These are phyloP conservation scores for Fusarium tjaetaba DNA, from an alignment of 2,329 filamentous ascomycete species.

Conservation along the genomic window DNA sequence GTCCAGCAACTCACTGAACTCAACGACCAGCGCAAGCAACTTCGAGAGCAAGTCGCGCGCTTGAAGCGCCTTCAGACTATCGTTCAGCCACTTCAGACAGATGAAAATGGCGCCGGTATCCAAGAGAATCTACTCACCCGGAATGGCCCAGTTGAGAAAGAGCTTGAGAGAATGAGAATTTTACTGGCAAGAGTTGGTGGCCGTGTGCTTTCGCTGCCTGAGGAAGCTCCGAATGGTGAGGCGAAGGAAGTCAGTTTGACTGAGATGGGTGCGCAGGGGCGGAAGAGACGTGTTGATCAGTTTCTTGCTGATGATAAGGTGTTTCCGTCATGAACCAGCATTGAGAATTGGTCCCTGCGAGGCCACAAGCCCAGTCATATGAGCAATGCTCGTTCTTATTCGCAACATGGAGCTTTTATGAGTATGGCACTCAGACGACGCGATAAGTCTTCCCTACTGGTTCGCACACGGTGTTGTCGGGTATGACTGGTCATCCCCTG, in stretches of 20 bases:
- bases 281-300: slow-evolving; percentile 42
- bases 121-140: slow-evolving; percentile 75
- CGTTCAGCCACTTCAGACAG: slow-evolving; percentile 55
- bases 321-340: slow-evolving; percentile 32
- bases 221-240: not conserved
- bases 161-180: slow-evolving; percentile 73
- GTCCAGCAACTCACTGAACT: slow-evolving; percentile 61
- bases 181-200: slow-evolving; percentile 69
- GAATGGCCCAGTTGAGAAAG: slow-evolving; percentile 71
- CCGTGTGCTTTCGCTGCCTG: slow-evolving; percentile 53
- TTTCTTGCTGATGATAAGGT: slow-evolving; percentile 41
- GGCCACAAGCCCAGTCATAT: too few species aligned
- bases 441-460: too few species aligned
- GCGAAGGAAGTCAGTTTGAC: slow-evolving; percentile 13
- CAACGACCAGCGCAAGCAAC: slow-evolving; percentile 49
- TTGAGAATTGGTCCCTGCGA: too few species aligned
- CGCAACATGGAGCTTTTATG: too few species aligned
- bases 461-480: too few species aligned
- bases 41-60: slow-evolving; percentile 55
- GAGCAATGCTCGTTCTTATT: too few species aligned
- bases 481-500: not conserved
- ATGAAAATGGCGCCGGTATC: slow-evolving; percentile 51
- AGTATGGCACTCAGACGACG: too few species aligned
- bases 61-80: slow-evolving; percentile 60
- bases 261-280: slow-evolving; percentile 21